These are phyloP conservation scores for Nemophila menziesii DNA, from an alignment of 257 asterid species.

Conservation along the genomic window DNA sequence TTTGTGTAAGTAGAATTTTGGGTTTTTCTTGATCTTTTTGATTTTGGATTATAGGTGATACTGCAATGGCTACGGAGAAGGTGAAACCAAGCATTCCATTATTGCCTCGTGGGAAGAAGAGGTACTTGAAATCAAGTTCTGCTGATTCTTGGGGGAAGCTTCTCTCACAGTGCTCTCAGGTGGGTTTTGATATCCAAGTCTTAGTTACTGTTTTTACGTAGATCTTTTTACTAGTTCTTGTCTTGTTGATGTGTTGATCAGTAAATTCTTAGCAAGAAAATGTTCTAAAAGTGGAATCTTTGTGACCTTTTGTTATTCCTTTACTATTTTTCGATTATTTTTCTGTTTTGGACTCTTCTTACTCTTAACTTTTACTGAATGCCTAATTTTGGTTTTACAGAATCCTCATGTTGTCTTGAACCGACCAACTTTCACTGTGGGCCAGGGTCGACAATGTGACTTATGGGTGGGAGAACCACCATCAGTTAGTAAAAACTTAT, in stretches of 20 bases:
- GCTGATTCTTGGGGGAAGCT: slow-evolving; percentile 87
- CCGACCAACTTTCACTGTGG: slow-evolving; percentile 37
- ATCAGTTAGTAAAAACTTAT: slow-evolving; percentile 49
- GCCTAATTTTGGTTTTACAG: slow-evolving; percentile 23
- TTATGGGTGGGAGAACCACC: slow-evolving; percentile 58
- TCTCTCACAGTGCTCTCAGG: slow-evolving; percentile 66
- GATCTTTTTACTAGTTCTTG: background rate
- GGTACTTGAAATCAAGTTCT: slow-evolving; percentile 28
- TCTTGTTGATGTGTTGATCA: background rate
- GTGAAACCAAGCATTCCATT: slow-evolving; percentile 24
- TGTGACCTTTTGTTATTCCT: background rate
- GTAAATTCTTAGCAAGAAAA: background rate
- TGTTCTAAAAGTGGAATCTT: too few relatives aligned
- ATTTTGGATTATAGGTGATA: slow-evolving; percentile 27
- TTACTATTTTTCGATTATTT: too few relatives aligned
- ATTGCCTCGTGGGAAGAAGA: slow-evolving; percentile 35
- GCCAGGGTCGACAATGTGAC: slow-evolving; percentile 46
- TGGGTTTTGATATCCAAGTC: slow-evolving; percentile 12
- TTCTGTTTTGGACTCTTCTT: too few relatives aligned
- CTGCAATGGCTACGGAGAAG: slow-evolving; percentile 29
- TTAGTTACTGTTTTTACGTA: background rate
- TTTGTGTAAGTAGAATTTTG: slow-evolving; percentile 12
- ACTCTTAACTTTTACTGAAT: too few relatives aligned
- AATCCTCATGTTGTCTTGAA: slow-evolving; percentile 59
- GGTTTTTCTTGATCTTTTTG: slow-evolving; percentile 8